Evolutionary conservation across 2,329 filamentous ascomycete genomes (phyloP), one percentile per base, ranked within the genome.

Genomic region (Aureobasidium sp.): DNA sequence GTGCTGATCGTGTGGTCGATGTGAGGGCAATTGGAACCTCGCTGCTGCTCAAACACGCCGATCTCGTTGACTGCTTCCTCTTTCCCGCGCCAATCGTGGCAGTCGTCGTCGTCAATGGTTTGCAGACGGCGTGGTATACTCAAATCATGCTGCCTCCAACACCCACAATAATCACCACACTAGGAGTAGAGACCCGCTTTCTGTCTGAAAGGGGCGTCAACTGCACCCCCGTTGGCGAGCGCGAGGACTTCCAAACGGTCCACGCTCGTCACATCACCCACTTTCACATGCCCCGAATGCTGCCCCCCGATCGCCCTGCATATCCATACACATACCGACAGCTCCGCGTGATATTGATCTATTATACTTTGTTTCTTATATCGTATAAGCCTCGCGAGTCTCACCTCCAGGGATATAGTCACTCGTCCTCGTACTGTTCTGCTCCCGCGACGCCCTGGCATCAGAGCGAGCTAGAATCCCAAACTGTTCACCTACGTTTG

Each of bases 201-300:
- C 10, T 25, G 30, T 21, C 53, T 57, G 39, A 58, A 58, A 48
- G 54, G 54, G 54, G 53, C 53, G 53, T 32, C 50, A 7, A 41
- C 53, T 45, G 53, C 53, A 57, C 39, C 53, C 27, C 53, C 53
- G 53, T 57, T 57, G 39, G 21, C 32, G 30, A 41, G 34, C 49
- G 27, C 49, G 34, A 37, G 21, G 37, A 42, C 50, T 32, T 41
- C 37, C 50, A 42, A 21, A 21, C 21, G 21, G 21, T 21, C 21
- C 21, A 21, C 21, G 21, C 21, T 21, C 21, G 21, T 21, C 21
- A 21, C 21, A 21, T 21, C 21, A 21, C 21, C 42, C 50, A 42
- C 50, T 41, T 54, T 54, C 50, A 54, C 50, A 54, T 54, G 50
- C 50, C 21, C 21, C 21, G 21, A 21, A 21, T 21, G 15, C 13